phyloP scores from a whole-genome alignment of 1,284 basidiomycete species.

The Puccinia novopanici region DNA sequence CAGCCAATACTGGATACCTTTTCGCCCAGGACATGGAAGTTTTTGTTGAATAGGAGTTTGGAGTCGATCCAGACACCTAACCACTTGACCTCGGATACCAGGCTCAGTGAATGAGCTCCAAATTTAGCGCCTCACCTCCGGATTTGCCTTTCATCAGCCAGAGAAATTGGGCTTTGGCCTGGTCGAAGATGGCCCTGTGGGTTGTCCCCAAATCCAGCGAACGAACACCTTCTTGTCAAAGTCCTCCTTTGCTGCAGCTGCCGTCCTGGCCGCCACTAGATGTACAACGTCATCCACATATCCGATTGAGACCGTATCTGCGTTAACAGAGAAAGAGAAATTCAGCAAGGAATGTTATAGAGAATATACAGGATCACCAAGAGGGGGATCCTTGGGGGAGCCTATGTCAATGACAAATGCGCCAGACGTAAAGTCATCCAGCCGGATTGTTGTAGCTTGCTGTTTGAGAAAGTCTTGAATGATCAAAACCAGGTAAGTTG shows the following conservation, averaged over 20 bases:
- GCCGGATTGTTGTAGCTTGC: too few relatives aligned
- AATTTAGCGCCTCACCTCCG: background rate
- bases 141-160: background rate
- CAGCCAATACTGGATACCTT: background rate
- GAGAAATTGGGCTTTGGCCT: too few relatives aligned
- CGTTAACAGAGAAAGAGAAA: background rate
- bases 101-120: background rate
- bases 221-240: background rate
- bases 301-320: too few relatives aligned
- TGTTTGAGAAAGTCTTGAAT: too few relatives aligned
- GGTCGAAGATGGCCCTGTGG: conserved; percentile 2
- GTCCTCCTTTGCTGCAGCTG: background rate
- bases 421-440: too few relatives aligned
- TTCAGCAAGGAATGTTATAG: background rate
- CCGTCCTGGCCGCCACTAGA: background rate
- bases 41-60: background rate
- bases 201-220: background rate
- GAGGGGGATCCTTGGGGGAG: too few relatives aligned
- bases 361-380: conserved; percentile 13
- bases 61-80: background rate
- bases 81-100: background rate
- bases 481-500: too few relatives aligned
- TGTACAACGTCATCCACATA: conserved; percentile 25
- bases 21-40: background rate
- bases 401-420: too few relatives aligned